Evolutionary conservation across 163 green algal genomes (phyloP), one percentile per base, ranked within the genome.

Genomic region (Prototheca cutis): DNA sequence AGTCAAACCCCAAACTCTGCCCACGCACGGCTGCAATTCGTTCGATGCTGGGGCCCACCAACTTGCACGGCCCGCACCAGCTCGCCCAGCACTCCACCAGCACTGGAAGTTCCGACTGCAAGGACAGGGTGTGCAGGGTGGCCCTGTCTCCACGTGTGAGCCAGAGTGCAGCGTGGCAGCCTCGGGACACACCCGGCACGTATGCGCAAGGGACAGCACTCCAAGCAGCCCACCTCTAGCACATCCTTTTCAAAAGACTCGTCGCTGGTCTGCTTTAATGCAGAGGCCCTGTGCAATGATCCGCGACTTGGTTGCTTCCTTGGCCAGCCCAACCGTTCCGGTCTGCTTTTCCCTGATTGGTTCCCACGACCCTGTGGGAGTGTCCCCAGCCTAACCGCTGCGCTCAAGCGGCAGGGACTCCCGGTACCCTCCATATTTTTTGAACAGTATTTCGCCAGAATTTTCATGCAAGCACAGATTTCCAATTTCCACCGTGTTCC

Each of bases 31-130:
- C 80, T 55, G 90, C 80, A 1, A 79, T 67, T 76, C 77, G 84
- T 10, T 79, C 78, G 80, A 96, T 86, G 6, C 86, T 56, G 2
- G 87, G 86, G 6, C 75, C 75, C 29, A 97, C 82, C 10, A 97
- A 77, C 73, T 92, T 95, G 83, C 90, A 97, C 3, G 90, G 90
- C 0, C 90, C 90, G 65, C 90, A 97, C 90, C 90, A 96, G 3
- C 60, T 76, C 0, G 90, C 90, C 87, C 87, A 95, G 68, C 95
- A 95, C 60, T 97, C 87, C 1, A 96, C 84, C 25, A 97, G 65
- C 19, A 96, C 89, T 3, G 84, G 82, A 10, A 66, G 58, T 4
- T 85, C 67, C 5, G 70, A 61, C 80, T 91, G 76, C 32, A 52
- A 6, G 7, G 19, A 32, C 25, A 52, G n/a, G 53, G 28, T 39